phyloP scores from a whole-genome alignment of 768 basidiomycete species.

The Strobilomyces confusus region DNA sequence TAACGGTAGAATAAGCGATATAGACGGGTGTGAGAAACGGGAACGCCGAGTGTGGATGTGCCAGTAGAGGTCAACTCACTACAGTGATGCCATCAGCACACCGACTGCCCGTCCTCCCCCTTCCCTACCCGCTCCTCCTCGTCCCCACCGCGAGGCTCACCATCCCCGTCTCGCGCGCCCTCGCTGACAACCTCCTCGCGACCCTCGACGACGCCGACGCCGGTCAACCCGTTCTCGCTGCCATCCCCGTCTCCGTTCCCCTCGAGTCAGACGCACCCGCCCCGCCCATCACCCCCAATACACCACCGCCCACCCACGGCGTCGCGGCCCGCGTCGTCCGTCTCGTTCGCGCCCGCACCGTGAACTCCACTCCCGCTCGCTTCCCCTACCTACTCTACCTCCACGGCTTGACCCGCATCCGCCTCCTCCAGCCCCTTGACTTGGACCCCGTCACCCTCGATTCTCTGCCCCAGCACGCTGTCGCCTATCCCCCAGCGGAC shows the following conservation, averaged over 20 bases:
- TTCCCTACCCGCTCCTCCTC: slow-evolving; percentile 69
- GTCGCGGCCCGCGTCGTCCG: slow-evolving; percentile 70
- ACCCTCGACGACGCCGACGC: slow-evolving; percentile 68
- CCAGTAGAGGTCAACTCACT: neutral
- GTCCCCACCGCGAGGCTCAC: slow-evolving; percentile 71
- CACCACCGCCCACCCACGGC: slow-evolving; percentile 50
- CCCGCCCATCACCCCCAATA: neutral
- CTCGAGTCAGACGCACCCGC: slow-evolving; percentile 16
- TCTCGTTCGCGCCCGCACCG: slow-evolving; percentile 58
- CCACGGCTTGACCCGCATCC: slow-evolving; percentile 66
- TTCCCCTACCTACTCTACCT: slow-evolving; percentile 68
- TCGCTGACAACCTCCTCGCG: slow-evolving; percentile 62
- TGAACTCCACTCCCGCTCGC: slow-evolving; percentile 30
- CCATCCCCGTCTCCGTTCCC: slow-evolving; percentile 46
- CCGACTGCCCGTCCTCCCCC: slow-evolving; percentile 63
- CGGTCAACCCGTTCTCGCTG: slow-evolving; percentile 61
- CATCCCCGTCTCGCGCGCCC: slow-evolving; percentile 55
- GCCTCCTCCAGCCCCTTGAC: slow-evolving; percentile 42
- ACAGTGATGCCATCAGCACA: slow-evolving; percentile 24
- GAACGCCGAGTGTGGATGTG: neutral
- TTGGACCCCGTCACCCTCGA: slow-evolving; percentile 25
- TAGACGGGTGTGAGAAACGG: slow-evolving; percentile 6
- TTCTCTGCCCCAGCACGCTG: slow-evolving; percentile 38
- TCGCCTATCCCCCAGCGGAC: slow-evolving; percentile 43
- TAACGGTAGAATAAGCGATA: no score